Evolutionary conservation across 2,329 filamentous ascomycete species (phyloP).

Genomic region (Colletotrichum orchidophilum): DNA sequence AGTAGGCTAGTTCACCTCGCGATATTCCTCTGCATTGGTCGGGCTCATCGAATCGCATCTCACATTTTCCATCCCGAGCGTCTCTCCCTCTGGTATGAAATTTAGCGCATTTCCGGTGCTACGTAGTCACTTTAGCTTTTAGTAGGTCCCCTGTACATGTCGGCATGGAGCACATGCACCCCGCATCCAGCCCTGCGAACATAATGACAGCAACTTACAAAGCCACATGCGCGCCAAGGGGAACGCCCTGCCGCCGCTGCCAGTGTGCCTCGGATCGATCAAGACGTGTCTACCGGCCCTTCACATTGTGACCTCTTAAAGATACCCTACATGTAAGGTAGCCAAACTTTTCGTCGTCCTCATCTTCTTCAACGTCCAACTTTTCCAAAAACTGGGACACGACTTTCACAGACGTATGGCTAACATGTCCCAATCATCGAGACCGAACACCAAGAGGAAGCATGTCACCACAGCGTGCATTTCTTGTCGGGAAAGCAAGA

Average conservation of each 20-base stretch:
- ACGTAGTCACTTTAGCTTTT: neutral
- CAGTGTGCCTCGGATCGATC: neutral
- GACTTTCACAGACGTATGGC: neutral
- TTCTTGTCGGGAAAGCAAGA: conserved; percentile 54
- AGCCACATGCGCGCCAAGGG: neutral
- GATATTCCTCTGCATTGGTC: neutral
- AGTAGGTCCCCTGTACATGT: conserved; percentile 1
- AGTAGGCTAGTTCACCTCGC: neutral
- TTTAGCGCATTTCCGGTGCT: neutral
- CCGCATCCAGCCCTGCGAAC: neutral
- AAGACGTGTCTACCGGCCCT: neutral
- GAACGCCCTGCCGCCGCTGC: neutral
- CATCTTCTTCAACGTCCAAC: conserved; percentile 7
- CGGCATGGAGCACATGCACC: neutral
- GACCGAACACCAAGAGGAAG: conserved; percentile 39
- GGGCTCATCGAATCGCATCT: too few relatives aligned
- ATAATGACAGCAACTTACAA: neutral
- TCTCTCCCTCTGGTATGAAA: neutral
- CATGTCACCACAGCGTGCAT: conserved; percentile 55
- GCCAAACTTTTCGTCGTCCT: neutral
- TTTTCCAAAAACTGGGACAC: neutral
- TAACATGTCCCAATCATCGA: conserved; percentile 16
- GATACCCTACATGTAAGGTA: too few relatives aligned
- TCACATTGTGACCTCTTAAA: neutral
- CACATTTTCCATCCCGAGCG: neutral